These are phyloP conservation scores for Ganoderma lucidum DNA, from an alignment of 1,284 basidiomycete species.

Conservation along the genomic window DNA sequence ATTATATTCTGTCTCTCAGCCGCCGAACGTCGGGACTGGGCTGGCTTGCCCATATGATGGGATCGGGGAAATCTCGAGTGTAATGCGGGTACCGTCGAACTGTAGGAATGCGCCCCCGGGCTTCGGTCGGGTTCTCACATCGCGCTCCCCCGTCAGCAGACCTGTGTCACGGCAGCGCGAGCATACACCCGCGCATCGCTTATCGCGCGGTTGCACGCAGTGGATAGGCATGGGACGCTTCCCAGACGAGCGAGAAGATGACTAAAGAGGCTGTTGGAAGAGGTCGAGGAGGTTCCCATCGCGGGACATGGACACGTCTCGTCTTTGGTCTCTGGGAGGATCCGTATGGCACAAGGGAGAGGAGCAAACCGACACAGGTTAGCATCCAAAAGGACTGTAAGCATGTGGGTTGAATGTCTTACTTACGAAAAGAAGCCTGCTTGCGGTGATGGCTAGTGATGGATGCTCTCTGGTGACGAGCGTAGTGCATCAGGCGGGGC, in stretches of 20 bases:
- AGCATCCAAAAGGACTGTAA: conserved; percentile 22
- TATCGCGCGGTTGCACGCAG: conserved; percentile 30
- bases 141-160: conserved; percentile 35
- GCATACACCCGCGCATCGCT: conserved; percentile 21
- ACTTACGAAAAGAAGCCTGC: conserved; percentile 25
- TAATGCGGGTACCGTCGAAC: conserved; percentile 32
- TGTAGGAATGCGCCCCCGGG: conserved; percentile 28
- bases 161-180: conserved; percentile 35
- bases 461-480: conserved; percentile 15
- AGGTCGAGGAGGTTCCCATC: conserved; percentile 7
- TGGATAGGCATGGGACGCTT: conserved; percentile 30
- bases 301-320: conserved; percentile 18
- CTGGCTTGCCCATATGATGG: conserved; percentile 18
- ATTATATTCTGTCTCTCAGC: conserved; percentile 32
- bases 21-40: conserved; percentile 6
- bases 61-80: conserved; percentile 43
- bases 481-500: conserved; percentile 21
- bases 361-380: conserved; percentile 11
- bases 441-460: conserved; percentile 8
- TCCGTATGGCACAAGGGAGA: conserved; percentile 23
- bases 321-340: conserved; percentile 11
- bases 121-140: conserved; percentile 30
- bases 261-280: conserved; percentile 3
- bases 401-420: conserved; percentile 23
- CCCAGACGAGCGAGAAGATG: conserved; percentile 25